phyloP scores from a whole-genome alignment of 2,329 filamentous ascomycete species.

The Aspergillus viridinutans region DNA sequence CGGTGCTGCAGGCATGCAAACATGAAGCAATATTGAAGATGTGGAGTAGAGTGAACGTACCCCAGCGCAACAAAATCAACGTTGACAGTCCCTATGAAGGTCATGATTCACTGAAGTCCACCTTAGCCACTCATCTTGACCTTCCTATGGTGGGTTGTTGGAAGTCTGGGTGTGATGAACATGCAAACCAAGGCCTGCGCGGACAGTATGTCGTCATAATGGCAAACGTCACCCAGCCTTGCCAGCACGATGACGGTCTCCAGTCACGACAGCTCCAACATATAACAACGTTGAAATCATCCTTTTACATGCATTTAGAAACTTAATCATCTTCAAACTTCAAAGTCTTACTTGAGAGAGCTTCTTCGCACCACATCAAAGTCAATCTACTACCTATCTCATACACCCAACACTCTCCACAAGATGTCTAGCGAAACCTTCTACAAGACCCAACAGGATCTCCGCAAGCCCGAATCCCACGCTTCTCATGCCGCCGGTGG shows the following conservation, averaged over 20 bases:
- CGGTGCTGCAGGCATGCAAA: background rate
- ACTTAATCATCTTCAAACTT: background rate
- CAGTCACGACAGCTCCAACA: background rate
- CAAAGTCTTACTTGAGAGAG: background rate
- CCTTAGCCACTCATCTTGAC: background rate
- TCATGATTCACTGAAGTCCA: background rate
- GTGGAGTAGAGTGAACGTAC: background rate
- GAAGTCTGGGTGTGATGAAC: background rate
- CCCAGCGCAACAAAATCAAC: background rate
- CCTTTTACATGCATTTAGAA: background rate
- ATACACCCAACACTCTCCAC: background rate
- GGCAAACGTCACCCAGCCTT: background rate
- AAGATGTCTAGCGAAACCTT: slow-evolving; percentile 40
- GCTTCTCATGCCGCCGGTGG: slow-evolving; percentile 39
- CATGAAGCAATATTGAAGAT: background rate
- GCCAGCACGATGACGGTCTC: background rate
- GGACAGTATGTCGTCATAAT: background rate
- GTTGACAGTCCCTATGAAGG: too few relatives aligned
- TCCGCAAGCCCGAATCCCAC: slow-evolving; percentile 46
- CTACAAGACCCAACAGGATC: slow-evolving; percentile 47
- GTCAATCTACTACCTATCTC: background rate
- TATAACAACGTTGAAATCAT: background rate
- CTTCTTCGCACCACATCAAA: background rate
- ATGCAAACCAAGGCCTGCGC: background rate
- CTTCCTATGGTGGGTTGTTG: background rate